Percentiles rank a stretch among this genome's conserved stretches.
phyloP scores from a whole-genome alignment of 2,329 filamentous ascomycete genomes.

The Remersonia thermophila region DNA sequence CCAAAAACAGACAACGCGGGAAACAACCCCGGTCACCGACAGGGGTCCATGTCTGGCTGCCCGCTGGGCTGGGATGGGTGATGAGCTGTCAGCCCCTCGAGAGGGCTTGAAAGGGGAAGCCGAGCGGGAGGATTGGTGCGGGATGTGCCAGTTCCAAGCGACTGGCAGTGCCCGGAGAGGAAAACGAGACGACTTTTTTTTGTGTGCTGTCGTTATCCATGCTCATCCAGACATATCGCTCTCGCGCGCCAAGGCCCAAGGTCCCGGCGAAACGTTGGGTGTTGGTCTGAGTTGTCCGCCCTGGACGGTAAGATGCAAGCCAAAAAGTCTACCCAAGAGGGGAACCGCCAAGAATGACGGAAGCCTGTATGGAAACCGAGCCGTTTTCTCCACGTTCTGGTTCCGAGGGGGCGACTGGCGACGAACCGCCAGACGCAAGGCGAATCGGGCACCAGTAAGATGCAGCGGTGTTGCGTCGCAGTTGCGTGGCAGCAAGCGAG shows the following conservation, averaged over 20 bases:
- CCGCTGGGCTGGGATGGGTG: slow-evolving; percentile 2
- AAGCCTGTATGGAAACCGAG: slow-evolving; percentile 2
- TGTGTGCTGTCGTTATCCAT: no score
- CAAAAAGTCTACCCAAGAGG: slow-evolving; percentile 4
- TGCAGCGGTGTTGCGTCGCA: not conserved
- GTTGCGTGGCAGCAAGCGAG: slow-evolving; percentile 3
- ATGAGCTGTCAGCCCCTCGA: slow-evolving; percentile 11
- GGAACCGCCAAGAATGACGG: slow-evolving; percentile 2
- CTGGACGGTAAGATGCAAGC: not conserved
- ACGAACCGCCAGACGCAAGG: not conserved
- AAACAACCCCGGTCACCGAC: slow-evolving; percentile 3
- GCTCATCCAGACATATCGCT: no score
- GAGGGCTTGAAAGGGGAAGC: not conserved
- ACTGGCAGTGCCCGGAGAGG: no score
- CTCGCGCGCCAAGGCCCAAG: no score
- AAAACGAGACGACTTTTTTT: no score
- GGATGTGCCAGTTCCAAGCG: slow-evolving; percentile 3
- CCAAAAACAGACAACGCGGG: slow-evolving; percentile 14
- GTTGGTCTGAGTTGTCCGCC: slow-evolving; percentile 10
- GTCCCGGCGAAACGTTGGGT: not conserved
- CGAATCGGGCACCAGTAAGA: slow-evolving; percentile 5
- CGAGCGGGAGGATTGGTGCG: slow-evolving; percentile 3
- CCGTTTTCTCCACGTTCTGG: slow-evolving; percentile 1
- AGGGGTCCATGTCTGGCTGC: slow-evolving; percentile 1
- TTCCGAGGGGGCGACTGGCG: no score